Percentiles rank a stretch among this genome's conserved stretches.
Conservation (phyloP, 129 eudicot genomes). For the Helichrysum umbraculigerum region DNA sequence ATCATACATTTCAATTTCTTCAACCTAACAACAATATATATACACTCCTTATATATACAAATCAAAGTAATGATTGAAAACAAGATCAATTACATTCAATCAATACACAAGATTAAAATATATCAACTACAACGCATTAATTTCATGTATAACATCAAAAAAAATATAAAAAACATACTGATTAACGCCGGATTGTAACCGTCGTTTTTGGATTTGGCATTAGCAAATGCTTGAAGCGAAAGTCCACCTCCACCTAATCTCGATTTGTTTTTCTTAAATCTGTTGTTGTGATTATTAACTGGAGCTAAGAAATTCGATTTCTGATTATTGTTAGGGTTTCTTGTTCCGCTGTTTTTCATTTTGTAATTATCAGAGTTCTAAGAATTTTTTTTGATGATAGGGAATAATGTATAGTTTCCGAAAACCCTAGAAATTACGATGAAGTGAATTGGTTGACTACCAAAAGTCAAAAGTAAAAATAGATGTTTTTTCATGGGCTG, state of each 20-base stretch:
- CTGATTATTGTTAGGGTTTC: conserved; percentile 27
- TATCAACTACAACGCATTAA: background rate
- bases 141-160: background rate
- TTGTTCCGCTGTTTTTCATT: conserved; percentile 23
- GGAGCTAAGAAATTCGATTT: conserved; percentile 34
- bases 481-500: background rate
- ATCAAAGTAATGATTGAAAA: too few species aligned
- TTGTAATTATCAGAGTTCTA: background rate
- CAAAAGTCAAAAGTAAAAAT: background rate
- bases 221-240: conserved; percentile 78
- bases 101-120: background rate
- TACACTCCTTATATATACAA: too few species aligned
- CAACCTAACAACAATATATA: too few species aligned
- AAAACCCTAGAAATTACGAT: conserved; percentile 21
- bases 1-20: too few species aligned
- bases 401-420: background rate
- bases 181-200: conserved; percentile 70
- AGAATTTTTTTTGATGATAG: background rate
- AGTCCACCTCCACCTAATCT: conserved; percentile 80
- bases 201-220: conserved; percentile 61
- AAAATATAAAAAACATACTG: conserved; percentile 39
- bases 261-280: conserved; percentile 49
- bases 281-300: conserved; percentile 20
- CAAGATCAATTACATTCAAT: too few species aligned
- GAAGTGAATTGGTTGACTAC: background rate